Percentiles rank a stretch among this genome's conserved stretches.
These are phyloP conservation scores for Xylaria acuta DNA, from an alignment of 495 filamentous ascomycete genomes.

Conservation along the genomic window DNA sequence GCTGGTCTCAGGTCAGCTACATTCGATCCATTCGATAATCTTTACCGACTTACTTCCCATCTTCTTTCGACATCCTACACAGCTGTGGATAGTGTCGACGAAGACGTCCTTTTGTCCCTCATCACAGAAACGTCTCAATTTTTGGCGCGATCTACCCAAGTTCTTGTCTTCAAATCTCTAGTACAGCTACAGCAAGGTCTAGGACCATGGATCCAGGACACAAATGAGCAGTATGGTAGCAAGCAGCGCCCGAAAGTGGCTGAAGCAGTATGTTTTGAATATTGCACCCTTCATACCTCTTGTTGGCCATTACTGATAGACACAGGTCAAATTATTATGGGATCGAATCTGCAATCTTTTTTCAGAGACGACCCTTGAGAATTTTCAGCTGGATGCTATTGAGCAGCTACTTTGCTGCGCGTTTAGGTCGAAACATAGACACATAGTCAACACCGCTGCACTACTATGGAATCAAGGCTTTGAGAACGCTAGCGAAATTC, in stretches of 20 bases:
- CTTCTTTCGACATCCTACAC: constrained; percentile 55
- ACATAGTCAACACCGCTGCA: constrained; percentile 48
- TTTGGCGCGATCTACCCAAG: constrained; percentile 46
- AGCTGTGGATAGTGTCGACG: constrained; percentile 32
- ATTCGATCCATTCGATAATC: constrained; percentile 65
- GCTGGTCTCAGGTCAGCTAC: constrained; percentile 49
- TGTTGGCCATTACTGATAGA: constrained; percentile 29
- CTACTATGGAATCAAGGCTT: constrained; percentile 54
- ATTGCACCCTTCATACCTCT: neutral
- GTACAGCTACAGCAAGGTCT: constrained; percentile 65
- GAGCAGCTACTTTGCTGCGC: constrained; percentile 51
- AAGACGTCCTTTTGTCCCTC: constrained; percentile 33
- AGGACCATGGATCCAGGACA: constrained; percentile 66
- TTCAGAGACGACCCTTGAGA: constrained; percentile 36
- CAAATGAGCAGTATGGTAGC: constrained; percentile 43
- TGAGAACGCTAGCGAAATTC: constrained; percentile 42
- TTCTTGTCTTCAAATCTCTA: constrained; percentile 49
- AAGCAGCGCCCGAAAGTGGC: constrained; percentile 37
- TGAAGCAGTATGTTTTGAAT: constrained; percentile 44
- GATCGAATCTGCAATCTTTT: constrained; percentile 46
- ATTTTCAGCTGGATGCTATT: constrained; percentile 46
- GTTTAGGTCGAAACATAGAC: constrained; percentile 50
- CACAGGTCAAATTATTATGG: constrained; percentile 50
- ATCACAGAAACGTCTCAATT: constrained; percentile 46
- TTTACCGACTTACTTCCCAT: constrained; percentile 61